Base-by-base conservation (phyloP, 2,329 filamentous ascomycete genomes). In the Ophiosphaerella herpotricha region DNA sequence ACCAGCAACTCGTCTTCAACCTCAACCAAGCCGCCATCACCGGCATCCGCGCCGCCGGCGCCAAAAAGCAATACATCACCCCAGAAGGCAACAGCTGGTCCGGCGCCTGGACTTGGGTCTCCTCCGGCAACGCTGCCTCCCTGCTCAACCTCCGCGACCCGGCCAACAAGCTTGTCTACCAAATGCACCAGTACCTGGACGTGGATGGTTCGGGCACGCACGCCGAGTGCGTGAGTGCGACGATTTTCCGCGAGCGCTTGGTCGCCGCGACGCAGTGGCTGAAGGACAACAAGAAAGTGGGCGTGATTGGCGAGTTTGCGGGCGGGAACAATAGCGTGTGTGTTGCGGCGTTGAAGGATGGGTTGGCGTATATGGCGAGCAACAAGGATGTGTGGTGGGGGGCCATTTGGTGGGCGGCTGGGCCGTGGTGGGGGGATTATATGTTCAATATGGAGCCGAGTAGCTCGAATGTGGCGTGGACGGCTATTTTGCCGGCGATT, bases 151-250 rank as follows among this genome's bases (percentile, higher is more conserved):
- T 85, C 36, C 80, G 77, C 7, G 82, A 85, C 54, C 75, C 81
- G 0, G 51, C 73, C 39, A 71, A 83, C 69, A 82, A 81, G 61
- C 75, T 84, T 48, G 69, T 85, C 63, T 84, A 82, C 68, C 80
- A 85, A 61, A 84, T 85, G 82, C 82, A 85, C 64, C 82, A 85
- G 70, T 85, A 85, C 60, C 81, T 85, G 33, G 82, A 85, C 69
- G 72, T 69, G 0, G 82, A 84, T 52, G 78, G 80, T 45, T 80
- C 77, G 2, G 82, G 82, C 7, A 83, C 81, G 0, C 73, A 71
- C 2, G 71, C 69, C 2, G 70, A 71, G 24, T 85, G 82, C 61
- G 80, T 83, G 13, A 77, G 67, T 52, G 54, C 67, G 5, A 84
- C 81, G n/a, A 81, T 84, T 52, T 80, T 82, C 44, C 66, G 70